Conservation (phyloP, 108 stramenopile genomes). For the Nitzschia putrida region DNA sequence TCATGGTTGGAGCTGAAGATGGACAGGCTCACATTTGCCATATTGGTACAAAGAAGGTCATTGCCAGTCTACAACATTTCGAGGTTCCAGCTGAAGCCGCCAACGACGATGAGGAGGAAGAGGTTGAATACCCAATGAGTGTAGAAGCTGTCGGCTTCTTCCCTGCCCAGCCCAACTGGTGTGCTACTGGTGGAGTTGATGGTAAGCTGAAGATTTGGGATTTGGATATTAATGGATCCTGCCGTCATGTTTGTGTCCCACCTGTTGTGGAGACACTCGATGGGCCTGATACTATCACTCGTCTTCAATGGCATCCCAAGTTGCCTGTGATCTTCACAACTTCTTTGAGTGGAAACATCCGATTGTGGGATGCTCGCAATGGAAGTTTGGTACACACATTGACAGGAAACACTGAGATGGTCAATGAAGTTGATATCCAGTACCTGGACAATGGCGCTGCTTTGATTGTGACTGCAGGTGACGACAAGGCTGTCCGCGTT, state of each 20-base stretch:
- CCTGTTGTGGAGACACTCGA: background rate
- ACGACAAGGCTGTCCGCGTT: constrained; percentile 77
- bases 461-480: constrained; percentile 72
- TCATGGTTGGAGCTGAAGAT: constrained; percentile 82
- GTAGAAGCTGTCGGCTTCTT: constrained; percentile 93
- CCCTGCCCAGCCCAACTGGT: constrained; percentile 71
- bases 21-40: constrained; percentile 89
- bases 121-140: constrained; percentile 59
- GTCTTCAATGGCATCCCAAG: constrained; percentile 81
- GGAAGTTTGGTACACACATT: constrained; percentile 63
- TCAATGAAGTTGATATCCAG: constrained; percentile 73
- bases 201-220: constrained; percentile 90
- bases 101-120: constrained; percentile 57
- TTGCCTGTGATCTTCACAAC: constrained; percentile 74
- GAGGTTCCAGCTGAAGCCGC: constrained; percentile 35
- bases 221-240: constrained; percentile 54
- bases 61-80: constrained; percentile 80
- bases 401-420: constrained; percentile 85
- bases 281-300: constrained; percentile 59
- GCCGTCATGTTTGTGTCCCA: constrained; percentile 51
- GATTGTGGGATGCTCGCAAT: constrained; percentile 90
- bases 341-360: constrained; percentile 74
- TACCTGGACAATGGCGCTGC: constrained; percentile 42
- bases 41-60: constrained; percentile 77
- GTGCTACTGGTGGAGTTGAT: constrained; percentile 87